phyloP scores from a whole-genome alignment of 202 grass and related monocot species.

The Setaria viridis region DNA sequence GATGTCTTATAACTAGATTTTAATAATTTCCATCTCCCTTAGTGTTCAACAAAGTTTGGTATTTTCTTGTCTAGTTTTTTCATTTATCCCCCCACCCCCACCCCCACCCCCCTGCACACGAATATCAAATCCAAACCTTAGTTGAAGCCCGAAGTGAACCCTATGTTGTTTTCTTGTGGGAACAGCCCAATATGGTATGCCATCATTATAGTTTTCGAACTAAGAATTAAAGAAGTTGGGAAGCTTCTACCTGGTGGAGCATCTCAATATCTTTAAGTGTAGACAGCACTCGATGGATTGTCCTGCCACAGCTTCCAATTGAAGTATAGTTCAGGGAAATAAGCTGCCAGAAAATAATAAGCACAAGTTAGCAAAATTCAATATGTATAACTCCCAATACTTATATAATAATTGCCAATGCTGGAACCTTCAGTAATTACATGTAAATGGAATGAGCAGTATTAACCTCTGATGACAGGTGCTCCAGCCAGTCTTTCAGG shows the following conservation, averaged over 20 bases:
- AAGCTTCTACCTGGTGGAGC: slow-evolving; percentile 52
- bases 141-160: no score
- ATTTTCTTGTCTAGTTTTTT: neutral
- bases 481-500: slow-evolving; percentile 70
- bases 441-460: slow-evolving; percentile 25
- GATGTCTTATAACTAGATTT: neutral
- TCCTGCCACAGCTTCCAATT: slow-evolving; percentile 60
- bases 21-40: neutral
- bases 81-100: no score
- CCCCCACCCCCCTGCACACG: no score
- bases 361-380: slow-evolving; percentile 6
- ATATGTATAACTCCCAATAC: neutral
- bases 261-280: slow-evolving; percentile 68
- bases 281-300: slow-evolving; percentile 72
- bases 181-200: slow-evolving; percentile 14
- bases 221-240: slow-evolving; percentile 11
- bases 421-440: neutral
- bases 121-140: neutral
- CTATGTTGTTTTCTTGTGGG: slow-evolving; percentile 10
- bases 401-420: neutral
- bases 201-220: neutral
- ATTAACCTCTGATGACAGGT: slow-evolving; percentile 63
- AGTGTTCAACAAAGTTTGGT: neutral
- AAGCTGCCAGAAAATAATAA: slow-evolving; percentile 55
- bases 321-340: slow-evolving; percentile 51